Base-by-base conservation (phyloP, 306 rosid species). In the Vigna trinervia region DNA sequence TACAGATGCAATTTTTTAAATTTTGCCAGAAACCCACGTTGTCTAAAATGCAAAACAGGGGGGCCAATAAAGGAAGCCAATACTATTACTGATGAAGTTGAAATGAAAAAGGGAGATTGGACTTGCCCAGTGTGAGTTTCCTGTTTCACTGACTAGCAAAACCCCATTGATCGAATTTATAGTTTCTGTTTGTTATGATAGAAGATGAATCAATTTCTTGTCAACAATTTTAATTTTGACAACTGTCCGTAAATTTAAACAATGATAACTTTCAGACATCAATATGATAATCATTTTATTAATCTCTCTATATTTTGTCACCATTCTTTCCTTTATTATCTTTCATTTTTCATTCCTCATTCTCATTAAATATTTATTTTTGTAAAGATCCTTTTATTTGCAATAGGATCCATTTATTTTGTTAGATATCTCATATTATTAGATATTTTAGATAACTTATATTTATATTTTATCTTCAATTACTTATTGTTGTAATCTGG, bases 21-120 rank as follows among this genome's bases (percentile, higher is more conserved):
- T 75, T 96, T 96, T 76, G 70, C 90, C n/a, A 84, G 90, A 85
- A 96, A 96, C 65, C 14, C 39, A 12, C 54, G 39, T 48, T 96
- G 99, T 88, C 80, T 86, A 52, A 78, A 92, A 89, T 96, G 99
- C 81, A 73, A 87, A 69, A 70, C 85, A 54, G 87, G 85, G 69
- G 90, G 97, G 73, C 93, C 94, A 8, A 86, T 87, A 10, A 80
- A 83, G 63, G 84, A 71, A 74, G 62, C 57, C 43, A 51, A 5
- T 47, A 17, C 12, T 28, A 75, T 52, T 53, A 22, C 12, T 34
- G 73, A 52, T 43, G 75, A 74, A 67, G 80, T 85, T 76, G 88
- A 85, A 84, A 88, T 70, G 90, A 91, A 92, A 87, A 88, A 83
- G 62, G 98, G 99, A 74, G 99, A 96, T 80, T 96, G 99, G 99